Evolutionary conservation across 148 eudicot species (phyloP).

Genomic region (Rhododendron ovatum): DNA sequence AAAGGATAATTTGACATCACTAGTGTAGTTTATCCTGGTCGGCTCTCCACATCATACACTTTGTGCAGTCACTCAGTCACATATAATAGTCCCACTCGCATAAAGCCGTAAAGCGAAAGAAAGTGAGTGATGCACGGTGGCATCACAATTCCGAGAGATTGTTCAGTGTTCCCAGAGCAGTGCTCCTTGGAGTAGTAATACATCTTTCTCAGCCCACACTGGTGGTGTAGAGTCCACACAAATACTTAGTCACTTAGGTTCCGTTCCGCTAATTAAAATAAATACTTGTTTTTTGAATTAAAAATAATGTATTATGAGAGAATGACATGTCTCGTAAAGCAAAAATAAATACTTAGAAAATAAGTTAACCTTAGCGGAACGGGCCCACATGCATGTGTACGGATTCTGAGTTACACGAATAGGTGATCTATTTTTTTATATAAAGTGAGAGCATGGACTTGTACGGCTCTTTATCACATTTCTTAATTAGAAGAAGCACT

Average conservation of each 20-base stretch:
- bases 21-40: not conserved
- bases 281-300: too few relatives aligned
- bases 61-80: not conserved
- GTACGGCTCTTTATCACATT: not conserved
- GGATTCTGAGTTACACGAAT: not conserved
- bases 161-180: not conserved
- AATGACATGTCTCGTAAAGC: too few relatives aligned
- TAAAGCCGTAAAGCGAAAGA: not conserved
- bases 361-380: too few relatives aligned
- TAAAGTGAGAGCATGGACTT: not conserved
- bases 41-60: not conserved
- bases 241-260: not conserved
- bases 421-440: not conserved
- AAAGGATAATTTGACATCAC: not conserved
- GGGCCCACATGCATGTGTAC: too few relatives aligned
- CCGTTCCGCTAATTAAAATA: too few relatives aligned
- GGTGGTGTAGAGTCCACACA: not conserved
- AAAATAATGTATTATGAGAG: too few relatives aligned
- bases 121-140: not conserved
- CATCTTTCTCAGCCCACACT: not conserved
- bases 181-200: not conserved
- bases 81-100: not conserved
- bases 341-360: too few relatives aligned
- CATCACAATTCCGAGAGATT: not conserved
- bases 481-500: not conserved